Base-by-base conservation (phyloP, 2,329 filamentous ascomycete species). In the Penicillium crustosum region DNA sequence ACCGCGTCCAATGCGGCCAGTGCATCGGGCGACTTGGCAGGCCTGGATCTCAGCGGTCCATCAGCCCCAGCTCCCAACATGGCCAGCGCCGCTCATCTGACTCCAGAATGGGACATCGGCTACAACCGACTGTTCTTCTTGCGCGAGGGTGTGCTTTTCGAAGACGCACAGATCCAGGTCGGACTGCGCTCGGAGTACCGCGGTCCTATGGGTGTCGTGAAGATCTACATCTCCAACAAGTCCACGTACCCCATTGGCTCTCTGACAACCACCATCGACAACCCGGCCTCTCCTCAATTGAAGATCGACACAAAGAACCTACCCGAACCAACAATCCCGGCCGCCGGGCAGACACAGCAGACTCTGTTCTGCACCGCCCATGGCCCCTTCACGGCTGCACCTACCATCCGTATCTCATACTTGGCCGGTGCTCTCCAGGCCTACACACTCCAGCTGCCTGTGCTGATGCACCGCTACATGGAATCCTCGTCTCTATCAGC, bases 151-250 rank as follows among this genome's bases (percentile, higher is more conserved):
- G 84, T 99, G 9, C 81, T 99, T 1, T 99, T 97, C 72, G 93
- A 99, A 76, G 94, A 99, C 71, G 89, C 88, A 0, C 94, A 99
- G 75, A 85, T 99, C 53, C 93, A 99, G 72, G 83, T 99, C 41
- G 94, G 94, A 33, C 78, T 97, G 52, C 88, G 94, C 36, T 95
- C 92, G 10, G 94, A 99, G 76, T 99, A 97, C 73, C 89, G 94
- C 59, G 90, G 88, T n/a, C 91, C 96, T 71, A 89, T 97, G 79
- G 94, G 94, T 42, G 96, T 94, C 68, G 80, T 99, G 61, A 97
- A 99, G 68, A 79, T 96, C 51, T 99, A 97, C 76, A 96, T 97
- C 74, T 90, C 88, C 60, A 99, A 99, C 81, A 96, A 96, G 78
- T 92, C 91, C 0, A 87, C 91, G 0, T 88, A 89, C 38, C 79